phyloP scores from a whole-genome alignment of 805 yeast species.

The Candida jianshihensis region DNA sequence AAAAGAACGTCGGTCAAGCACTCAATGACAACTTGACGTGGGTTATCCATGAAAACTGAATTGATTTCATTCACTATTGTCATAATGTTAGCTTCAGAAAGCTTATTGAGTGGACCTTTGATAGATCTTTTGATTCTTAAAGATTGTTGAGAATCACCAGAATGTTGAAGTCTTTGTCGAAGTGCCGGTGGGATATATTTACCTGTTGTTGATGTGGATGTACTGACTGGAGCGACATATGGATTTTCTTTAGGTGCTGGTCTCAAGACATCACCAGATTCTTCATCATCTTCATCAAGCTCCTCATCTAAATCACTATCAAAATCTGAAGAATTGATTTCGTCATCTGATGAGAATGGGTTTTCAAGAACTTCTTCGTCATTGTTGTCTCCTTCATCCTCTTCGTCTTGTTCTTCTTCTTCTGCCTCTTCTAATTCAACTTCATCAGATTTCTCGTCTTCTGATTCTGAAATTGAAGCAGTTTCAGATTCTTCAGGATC shows the following conservation, averaged over 20 bases:
- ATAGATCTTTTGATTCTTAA: slow-evolving; percentile 50
- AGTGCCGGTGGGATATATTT: slow-evolving; percentile 85
- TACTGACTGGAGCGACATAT: slow-evolving; percentile 57
- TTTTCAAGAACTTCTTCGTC: slow-evolving; percentile 23
- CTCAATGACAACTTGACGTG: slow-evolving; percentile 77
- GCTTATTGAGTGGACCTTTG: slow-evolving; percentile 78
- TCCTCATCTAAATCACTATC: slow-evolving; percentile 34
- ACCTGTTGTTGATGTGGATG: slow-evolving; percentile 15
- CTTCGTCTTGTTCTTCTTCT: slow-evolving; percentile 16
- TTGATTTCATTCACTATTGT: slow-evolving; percentile 66
- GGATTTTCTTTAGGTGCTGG: slow-evolving; percentile 58
- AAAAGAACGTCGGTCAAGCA: slow-evolving; percentile 55
- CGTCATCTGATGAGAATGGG: slow-evolving; percentile 35
- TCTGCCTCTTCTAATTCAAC: slow-evolving; percentile 23
- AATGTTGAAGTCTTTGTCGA: slow-evolving; percentile 40
- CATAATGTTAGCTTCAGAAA: slow-evolving; percentile 81
- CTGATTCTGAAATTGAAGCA: no score
- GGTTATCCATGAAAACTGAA: slow-evolving; percentile 51
- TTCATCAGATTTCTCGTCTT: slow-evolving; percentile 19
- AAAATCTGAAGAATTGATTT: slow-evolving; percentile 34
- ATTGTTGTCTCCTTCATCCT: slow-evolving; percentile 19
- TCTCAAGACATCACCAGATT: slow-evolving; percentile 22
- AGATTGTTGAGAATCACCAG: slow-evolving; percentile 39
- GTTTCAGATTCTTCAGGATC: slow-evolving; percentile 19
- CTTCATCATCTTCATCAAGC: slow-evolving; percentile 27